Base-by-base conservation (phyloP, 805 yeast genomes). In the Monosporozyma aerobia region DNA sequence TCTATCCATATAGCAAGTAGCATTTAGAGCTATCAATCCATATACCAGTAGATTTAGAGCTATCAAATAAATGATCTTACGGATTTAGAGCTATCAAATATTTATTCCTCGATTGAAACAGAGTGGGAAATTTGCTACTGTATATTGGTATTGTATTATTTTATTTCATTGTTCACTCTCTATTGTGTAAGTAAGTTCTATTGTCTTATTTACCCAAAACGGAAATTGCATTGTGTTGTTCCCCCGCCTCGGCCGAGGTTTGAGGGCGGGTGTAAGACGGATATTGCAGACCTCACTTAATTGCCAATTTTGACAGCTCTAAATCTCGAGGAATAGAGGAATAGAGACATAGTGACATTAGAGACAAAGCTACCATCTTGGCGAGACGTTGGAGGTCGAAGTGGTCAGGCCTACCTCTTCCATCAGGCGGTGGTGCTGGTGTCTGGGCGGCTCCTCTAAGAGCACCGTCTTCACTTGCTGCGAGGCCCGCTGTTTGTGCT, bases 401-500 rank as follows among this genome's bases (percentile, higher is more conserved):
- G 35, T 40, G 9, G 49, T 32, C 48, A 90, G 71, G 5, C 97
- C 97, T 57, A 90, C 92, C 68, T 92, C 98, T 59, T 92, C 98
- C 77, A 90, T 79, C 53, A 94, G 73, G 58, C 95, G 81, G 64
- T 87, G 87, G 68, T 88, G 86, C 32, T 85, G 86, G 63, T 87
- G 95, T 29, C 63, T 52, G 35, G 85, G 75, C 54, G 79, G 80
- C 60, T 78, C 67, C 51, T 83, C 85, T 45, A 83, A 69, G 53
- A 90, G 70, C 7, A 82, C 78, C 45, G 77, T 71, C 55, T 88
- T 78, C n/a, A 87, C 81, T 65, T 81, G 84, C 49, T 73, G 71
- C 23, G 81, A 68, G 2, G 87, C 77, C 51, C 76, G 77, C 53
- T 76, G 78, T 53, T 83, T 83, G 52, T 77, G 69, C 35, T 75